Evolutionary conservation across 108 stramenopile species (phyloP).

Genomic region (Aurantiochytrium sp.): DNA sequence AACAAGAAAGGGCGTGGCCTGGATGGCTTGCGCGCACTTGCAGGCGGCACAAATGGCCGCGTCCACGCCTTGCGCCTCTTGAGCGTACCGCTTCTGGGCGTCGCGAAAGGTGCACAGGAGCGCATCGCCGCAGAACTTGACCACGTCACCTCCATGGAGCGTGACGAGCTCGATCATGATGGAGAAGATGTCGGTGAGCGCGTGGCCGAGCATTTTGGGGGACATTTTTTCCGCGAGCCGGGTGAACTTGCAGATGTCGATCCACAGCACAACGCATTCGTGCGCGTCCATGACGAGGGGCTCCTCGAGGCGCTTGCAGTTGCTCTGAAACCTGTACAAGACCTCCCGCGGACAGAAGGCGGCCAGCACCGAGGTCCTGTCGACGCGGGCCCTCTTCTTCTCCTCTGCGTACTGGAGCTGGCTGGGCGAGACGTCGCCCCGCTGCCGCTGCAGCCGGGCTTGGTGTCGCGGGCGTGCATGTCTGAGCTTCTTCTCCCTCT

Average conservation of each 20-base stretch:
- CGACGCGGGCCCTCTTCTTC: neutral
- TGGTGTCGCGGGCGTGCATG: neutral
- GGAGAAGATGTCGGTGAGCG: neutral
- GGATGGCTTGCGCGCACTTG: constrained; percentile 2
- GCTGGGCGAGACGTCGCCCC: neutral
- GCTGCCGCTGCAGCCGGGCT: neutral
- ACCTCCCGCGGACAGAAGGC: constrained; percentile 25
- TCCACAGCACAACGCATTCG: constrained; percentile 27
- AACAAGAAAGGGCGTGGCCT: neutral
- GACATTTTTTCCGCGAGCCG: neutral
- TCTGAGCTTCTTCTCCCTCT: neutral
- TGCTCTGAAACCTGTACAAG: neutral
- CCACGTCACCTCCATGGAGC: neutral
- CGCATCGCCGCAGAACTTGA: constrained; percentile 27
- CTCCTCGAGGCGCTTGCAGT: neutral
- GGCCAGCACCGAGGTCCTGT: neutral
- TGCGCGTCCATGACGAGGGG: constrained; percentile 22
- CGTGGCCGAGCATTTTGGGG: neutral
- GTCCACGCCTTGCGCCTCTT: neutral
- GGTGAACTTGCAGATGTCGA: constrained; percentile 11
- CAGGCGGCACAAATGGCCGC: neutral
- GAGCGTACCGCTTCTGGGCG: neutral
- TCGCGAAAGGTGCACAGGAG: constrained; percentile 13
- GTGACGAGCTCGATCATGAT: neutral
- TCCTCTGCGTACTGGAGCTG: neutral